phyloP scores from a whole-genome alignment of 1,284 basidiomycete genomes.

The Neonothopanus nambi region DNA sequence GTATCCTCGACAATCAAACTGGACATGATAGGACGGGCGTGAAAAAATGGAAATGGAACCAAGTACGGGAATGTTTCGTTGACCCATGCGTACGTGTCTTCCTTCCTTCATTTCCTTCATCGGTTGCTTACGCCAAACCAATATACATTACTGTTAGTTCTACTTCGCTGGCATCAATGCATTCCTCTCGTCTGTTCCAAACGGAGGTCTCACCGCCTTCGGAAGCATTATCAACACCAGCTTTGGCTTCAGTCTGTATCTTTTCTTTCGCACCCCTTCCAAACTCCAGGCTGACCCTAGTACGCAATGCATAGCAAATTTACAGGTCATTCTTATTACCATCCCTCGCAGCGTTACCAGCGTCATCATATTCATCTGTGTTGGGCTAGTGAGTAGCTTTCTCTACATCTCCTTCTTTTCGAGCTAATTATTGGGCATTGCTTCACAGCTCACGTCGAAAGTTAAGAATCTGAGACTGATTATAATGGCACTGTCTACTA shows the following conservation, averaged over 20 bases:
- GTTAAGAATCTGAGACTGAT: slow-evolving; percentile 15
- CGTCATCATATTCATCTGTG: slow-evolving; percentile 17
- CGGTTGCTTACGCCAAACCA: too few species aligned
- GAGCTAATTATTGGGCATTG: too few species aligned
- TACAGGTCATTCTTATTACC: slow-evolving; percentile 15
- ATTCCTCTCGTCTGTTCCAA: slow-evolving; percentile 19
- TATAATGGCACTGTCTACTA: slow-evolving; percentile 14
- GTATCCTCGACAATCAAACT: slow-evolving; percentile 16
- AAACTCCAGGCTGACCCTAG: background rate
- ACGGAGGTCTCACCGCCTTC: slow-evolving; percentile 21
- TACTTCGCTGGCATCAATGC: slow-evolving; percentile 16
- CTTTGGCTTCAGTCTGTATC: slow-evolving; percentile 19
- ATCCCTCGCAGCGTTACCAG: slow-evolving; percentile 16
- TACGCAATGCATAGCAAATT: slow-evolving; percentile 3
- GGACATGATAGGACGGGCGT: slow-evolving; percentile 19
- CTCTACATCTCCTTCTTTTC: too few species aligned
- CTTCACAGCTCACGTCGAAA: background rate
- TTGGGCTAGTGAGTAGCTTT: slow-evolving; percentile 17
- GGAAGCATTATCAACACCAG: slow-evolving; percentile 16
- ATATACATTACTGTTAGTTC: slow-evolving; percentile 6
- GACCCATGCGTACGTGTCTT: slow-evolving; percentile 16
- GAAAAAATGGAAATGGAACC: slow-evolving; percentile 21
- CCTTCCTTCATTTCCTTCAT: background rate
- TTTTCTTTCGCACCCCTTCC: background rate
- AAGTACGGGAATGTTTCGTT: slow-evolving; percentile 16